Evolutionary conservation across 257 asterid species (phyloP).

Genomic region (Penstemon barbatus): DNA sequence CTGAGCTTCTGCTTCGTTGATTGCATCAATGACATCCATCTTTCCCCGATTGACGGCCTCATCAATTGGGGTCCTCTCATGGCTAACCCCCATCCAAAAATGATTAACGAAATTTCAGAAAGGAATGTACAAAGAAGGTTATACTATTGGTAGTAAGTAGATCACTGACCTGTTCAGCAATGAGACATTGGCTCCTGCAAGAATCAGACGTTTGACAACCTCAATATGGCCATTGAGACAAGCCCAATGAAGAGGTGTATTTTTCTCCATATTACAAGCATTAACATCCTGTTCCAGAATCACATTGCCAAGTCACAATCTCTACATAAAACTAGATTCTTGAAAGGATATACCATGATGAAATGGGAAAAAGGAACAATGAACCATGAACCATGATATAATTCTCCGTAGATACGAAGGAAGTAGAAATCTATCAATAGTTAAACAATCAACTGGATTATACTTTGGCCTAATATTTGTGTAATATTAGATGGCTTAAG

Average conservation of each 20-base stretch:
- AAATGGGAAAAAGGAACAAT: neutral
- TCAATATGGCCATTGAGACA: slow-evolving; percentile 85
- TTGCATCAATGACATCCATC: slow-evolving; percentile 68
- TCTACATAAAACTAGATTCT: neutral
- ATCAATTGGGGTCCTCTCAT: slow-evolving; percentile 86
- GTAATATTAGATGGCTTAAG: neutral
- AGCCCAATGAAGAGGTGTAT: slow-evolving; percentile 98
- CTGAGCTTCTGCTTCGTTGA: slow-evolving; percentile 69
- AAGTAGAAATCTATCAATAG: neutral
- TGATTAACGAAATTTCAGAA: slow-evolving; percentile 13
- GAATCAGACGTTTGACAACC: slow-evolving; percentile 74
- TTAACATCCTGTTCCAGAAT: slow-evolving; percentile 66
- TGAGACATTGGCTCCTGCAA: slow-evolving; percentile 76
- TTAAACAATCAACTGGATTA: neutral
- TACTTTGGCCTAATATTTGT: neutral
- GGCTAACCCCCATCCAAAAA: slow-evolving; percentile 47
- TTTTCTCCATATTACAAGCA: slow-evolving; percentile 71
- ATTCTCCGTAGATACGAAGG: neutral
- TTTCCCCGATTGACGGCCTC: slow-evolving; percentile 73
- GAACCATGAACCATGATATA: neutral
- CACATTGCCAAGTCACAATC: slow-evolving; percentile 20
- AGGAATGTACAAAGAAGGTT: neutral
- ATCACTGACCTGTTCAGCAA: slow-evolving; percentile 62
- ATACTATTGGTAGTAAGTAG: slow-evolving; percentile 1
- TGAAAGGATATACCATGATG: neutral